Percentiles rank a stretch among this genome's conserved stretches.
Evolutionary conservation across 495 filamentous ascomycete genomes (phyloP).

Genomic region (Neurospora intermedia): DNA sequence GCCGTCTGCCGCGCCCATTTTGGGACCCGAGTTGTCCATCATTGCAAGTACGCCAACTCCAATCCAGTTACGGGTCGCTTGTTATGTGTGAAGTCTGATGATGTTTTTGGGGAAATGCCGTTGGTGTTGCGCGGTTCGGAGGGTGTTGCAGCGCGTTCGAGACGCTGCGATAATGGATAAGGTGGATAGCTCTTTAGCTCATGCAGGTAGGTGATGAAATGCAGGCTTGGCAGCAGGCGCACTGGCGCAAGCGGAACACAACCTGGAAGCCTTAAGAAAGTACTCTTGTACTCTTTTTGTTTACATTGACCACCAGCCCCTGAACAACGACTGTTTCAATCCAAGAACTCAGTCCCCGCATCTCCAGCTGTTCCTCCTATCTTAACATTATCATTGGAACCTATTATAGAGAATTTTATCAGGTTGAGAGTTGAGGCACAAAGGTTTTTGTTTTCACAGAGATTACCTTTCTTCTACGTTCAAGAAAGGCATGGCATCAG

Average conservation of each 20-base stretch:
- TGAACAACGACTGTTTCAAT: background rate
- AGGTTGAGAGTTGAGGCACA: background rate
- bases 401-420: background rate
- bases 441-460: background rate
- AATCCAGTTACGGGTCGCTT: background rate
- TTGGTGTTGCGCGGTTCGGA: background rate
- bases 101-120: background rate
- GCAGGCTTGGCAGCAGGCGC: background rate
- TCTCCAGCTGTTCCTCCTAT: background rate
- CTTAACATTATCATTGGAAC: background rate
- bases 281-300: background rate
- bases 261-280: background rate
- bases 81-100: background rate
- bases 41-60: slow-evolving; percentile 20
- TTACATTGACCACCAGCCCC: background rate
- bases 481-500: too few relatives aligned
- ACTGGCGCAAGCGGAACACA: background rate
- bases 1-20: slow-evolving; percentile 22
- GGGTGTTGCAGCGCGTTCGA: background rate
- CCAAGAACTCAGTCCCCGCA: background rate
- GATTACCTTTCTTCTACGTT: background rate
- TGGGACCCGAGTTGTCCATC: slow-evolving; percentile 42
- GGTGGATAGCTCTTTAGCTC: background rate
- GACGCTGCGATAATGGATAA: background rate
- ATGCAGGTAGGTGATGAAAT: background rate